phyloP scores from a whole-genome alignment of 2,329 filamentous ascomycete genomes.

The Penicillium psychrosexuale region DNA sequence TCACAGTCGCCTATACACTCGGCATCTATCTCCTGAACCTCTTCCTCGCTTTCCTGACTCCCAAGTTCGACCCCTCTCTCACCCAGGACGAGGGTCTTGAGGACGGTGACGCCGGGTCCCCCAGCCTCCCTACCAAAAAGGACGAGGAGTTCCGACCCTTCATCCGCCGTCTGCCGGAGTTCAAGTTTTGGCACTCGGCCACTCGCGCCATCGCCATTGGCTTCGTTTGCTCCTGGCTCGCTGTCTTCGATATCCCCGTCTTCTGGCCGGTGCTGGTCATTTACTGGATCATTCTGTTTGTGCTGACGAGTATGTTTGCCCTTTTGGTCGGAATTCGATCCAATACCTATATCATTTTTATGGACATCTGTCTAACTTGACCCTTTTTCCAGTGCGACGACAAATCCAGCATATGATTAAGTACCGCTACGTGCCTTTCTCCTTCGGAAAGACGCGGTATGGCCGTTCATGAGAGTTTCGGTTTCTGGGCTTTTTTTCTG shows the following conservation, averaged over 20 bases:
- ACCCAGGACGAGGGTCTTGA: constrained; percentile 96
- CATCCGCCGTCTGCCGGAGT: constrained; percentile 91
- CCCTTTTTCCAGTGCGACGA: constrained; percentile 71
- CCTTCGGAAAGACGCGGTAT: constrained; percentile 84
- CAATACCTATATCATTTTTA: not conserved
- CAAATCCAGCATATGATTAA: constrained; percentile 99
- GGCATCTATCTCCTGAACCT: constrained; percentile 99
- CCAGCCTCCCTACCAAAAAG: constrained; percentile 79
- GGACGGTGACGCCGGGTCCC: constrained; percentile 71
- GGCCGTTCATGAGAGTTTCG: constrained; percentile 34
- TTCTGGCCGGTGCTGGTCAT: constrained; percentile 99
- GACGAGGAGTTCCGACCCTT: constrained; percentile 98
- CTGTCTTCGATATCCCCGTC: constrained; percentile 92
- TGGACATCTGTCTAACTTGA: constrained; percentile 9
- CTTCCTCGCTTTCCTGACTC: constrained; percentile 96
- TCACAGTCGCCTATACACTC: constrained; percentile 85
- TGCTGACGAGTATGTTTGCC: constrained; percentile 76
- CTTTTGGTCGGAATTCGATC: not conserved
- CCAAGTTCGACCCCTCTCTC: constrained; percentile 97
- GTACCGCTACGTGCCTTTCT: constrained; percentile 96
- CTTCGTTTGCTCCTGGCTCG: constrained; percentile 88
- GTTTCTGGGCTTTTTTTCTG: constrained; percentile 5
- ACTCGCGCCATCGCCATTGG: constrained; percentile 80
- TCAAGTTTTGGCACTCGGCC: constrained; percentile 99
- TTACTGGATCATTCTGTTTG: constrained; percentile 97